phyloP scores from a whole-genome alignment of 2,329 filamentous ascomycete species.

The Nothomitra cinnamomea region DNA sequence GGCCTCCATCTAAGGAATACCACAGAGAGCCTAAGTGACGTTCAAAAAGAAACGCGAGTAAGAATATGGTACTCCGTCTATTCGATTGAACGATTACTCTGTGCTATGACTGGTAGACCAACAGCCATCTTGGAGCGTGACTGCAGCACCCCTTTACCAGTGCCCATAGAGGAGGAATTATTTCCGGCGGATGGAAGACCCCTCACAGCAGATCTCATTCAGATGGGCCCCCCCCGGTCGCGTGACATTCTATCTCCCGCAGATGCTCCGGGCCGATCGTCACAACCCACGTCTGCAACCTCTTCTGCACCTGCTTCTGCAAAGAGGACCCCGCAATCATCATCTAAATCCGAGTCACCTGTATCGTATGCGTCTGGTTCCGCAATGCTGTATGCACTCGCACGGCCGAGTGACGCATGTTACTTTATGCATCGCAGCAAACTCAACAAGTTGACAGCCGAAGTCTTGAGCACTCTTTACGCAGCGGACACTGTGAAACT shows the following conservation, averaged over 20 bases:
- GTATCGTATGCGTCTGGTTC: neutral
- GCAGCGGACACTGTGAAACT: neutral
- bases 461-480: slow-evolving; percentile 6
- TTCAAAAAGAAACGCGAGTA: slow-evolving; percentile 28
- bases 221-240: neutral
- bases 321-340: neutral
- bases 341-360: neutral
- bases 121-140: slow-evolving; percentile 26
- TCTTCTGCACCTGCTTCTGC: neutral
- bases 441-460: neutral
- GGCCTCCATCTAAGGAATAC: slow-evolving; percentile 28
- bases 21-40: slow-evolving; percentile 20
- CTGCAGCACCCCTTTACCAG: slow-evolving; percentile 25
- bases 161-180: slow-evolving; percentile 24
- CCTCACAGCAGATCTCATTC: neutral
- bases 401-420: slow-evolving; percentile 13
- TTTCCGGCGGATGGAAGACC: slow-evolving; percentile 4
- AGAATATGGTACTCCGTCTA: slow-evolving; percentile 29
- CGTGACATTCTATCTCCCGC: neutral
- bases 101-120: slow-evolving; percentile 28
- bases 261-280: neutral
- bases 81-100: slow-evolving; percentile 26
- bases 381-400: neutral
- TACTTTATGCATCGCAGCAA: slow-evolving; percentile 7
- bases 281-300: neutral